Base-by-base conservation (phyloP, 2,329 filamentous ascomycete species). In the Aspergillus ruber region DNA sequence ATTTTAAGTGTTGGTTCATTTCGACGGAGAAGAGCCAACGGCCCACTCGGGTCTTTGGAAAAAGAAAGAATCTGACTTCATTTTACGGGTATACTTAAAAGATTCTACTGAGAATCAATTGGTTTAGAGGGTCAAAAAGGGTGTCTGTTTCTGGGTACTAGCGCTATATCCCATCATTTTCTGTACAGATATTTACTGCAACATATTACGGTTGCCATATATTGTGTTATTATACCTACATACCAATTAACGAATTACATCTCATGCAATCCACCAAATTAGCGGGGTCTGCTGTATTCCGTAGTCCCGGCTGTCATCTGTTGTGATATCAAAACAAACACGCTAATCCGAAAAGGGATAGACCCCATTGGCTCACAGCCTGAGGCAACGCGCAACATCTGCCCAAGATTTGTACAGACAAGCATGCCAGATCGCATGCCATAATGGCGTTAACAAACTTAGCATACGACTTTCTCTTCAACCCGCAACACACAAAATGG, bases 401-500 rank as follows among this genome's bases (percentile, higher is more conserved):
- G 23, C 42, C 21, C 21, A 21, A 21, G 21, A 36, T 15, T 18
- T 42, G 44, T 45, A 38, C 29, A 47, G 40, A 46, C 13, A 20
- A 20, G 12, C 18, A 25, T 41, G 39, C 17, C 39, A 18, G 39
- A 21, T 41, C 39, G 39, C 20, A n/a, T 18, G n/a, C 12, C 40
- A 29, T 29, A 36, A 72, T 72, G 69, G 59, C 63, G 32, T 53
- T 65, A 45, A 64, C 60, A 47, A 50, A 51, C 36, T 51, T 61
- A n/a, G 45, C 64, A 40, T 50, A 60, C 44, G 66, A 68, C 53
- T 52, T 83, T 10, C 70, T 75, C 25, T 72, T 65, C n/a, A 77
- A 83, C 53, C 74, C 78, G 1, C 70, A 70, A 43, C 76, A 83
- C 58, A 76, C 76, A 42, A 68, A 63, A 78, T 85, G 81, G 81